Conservation (phyloP, 257 asterid species). For the Primulina huaijiensis region DNA sequence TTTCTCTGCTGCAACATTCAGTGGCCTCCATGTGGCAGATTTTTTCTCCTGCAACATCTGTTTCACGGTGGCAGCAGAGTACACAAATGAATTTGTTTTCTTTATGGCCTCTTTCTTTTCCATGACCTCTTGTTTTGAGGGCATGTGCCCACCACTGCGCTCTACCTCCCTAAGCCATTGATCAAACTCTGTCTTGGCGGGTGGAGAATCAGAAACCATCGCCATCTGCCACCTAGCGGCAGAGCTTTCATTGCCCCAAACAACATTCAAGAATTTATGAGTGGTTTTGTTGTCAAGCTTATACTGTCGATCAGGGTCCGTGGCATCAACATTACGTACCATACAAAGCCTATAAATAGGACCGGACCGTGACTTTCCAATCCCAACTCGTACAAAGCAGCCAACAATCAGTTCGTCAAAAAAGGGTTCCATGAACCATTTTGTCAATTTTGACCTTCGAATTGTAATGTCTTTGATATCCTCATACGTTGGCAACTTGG, state of each 20-base stretch:
- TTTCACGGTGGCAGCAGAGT: slow-evolving; percentile 91
- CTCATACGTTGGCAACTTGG: slow-evolving; percentile 70
- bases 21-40: slow-evolving; percentile 90
- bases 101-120: slow-evolving; percentile 82
- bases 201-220: slow-evolving; percentile 86
- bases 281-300: slow-evolving; percentile 93
- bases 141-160: slow-evolving; percentile 80
- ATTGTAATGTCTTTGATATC: slow-evolving; percentile 85
- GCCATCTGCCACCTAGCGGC: slow-evolving; percentile 99
- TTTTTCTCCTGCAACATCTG: slow-evolving; percentile 95
- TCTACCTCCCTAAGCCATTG: slow-evolving; percentile 96
- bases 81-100: slow-evolving; percentile 77
- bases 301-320: slow-evolving; percentile 75
- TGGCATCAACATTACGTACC: slow-evolving; percentile 76
- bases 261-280: slow-evolving; percentile 69
- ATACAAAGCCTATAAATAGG: slow-evolving; percentile 83
- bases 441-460: slow-evolving; percentile 81
- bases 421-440: slow-evolving; percentile 98
- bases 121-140: slow-evolving; percentile 70
- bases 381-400: slow-evolving; percentile 92
- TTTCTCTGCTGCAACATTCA: slow-evolving; percentile 90
- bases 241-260: slow-evolving; percentile 93
- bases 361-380: slow-evolving; percentile 79
- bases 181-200: slow-evolving; percentile 72
- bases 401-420: slow-evolving; percentile 94